Conservation (phyloP, 805 yeast species). For the Nakazawaea siamensis region DNA sequence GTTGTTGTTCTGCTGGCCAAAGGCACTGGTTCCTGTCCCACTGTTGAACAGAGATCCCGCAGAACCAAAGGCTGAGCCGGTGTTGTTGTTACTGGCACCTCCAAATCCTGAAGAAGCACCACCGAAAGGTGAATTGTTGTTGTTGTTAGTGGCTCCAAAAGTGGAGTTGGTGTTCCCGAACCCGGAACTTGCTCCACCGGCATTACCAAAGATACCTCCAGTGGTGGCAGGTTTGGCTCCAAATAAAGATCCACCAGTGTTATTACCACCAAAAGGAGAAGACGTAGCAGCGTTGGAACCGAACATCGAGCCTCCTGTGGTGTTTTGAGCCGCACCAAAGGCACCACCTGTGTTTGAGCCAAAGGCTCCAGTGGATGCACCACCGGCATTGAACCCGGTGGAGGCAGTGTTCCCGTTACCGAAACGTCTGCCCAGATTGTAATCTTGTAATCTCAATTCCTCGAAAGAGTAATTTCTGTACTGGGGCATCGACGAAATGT, state of each 20-base stretch:
- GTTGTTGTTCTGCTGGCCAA: conserved; percentile 9
- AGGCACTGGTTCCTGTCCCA: neutral
- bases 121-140: conserved; percentile 7
- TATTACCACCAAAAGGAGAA: conserved; percentile 16
- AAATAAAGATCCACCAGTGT: conserved; percentile 34
- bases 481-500: conserved; percentile 85
- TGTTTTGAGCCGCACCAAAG: conserved; percentile 24
- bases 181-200: conserved; percentile 7
- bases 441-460: conserved; percentile 86
- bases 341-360: conserved; percentile 23
- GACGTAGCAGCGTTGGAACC: conserved; percentile 11
- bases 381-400: conserved; percentile 21
- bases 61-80: conserved; percentile 20
- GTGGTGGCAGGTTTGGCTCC: conserved; percentile 25
- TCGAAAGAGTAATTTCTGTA: conserved; percentile 75
- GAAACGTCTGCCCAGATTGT: conserved; percentile 58
- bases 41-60: conserved; percentile 32
- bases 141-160: conserved; percentile 14
- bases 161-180: conserved; percentile 20
- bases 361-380: conserved; percentile 12
- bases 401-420: conserved; percentile 42
- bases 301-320: conserved; percentile 18
- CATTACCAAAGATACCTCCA: conserved; percentile 17
- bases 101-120: conserved; percentile 23
- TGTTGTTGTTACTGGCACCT: conserved; percentile 17